phyloP scores from a whole-genome alignment of 345 rosid species.

The Carallia brachiata region DNA sequence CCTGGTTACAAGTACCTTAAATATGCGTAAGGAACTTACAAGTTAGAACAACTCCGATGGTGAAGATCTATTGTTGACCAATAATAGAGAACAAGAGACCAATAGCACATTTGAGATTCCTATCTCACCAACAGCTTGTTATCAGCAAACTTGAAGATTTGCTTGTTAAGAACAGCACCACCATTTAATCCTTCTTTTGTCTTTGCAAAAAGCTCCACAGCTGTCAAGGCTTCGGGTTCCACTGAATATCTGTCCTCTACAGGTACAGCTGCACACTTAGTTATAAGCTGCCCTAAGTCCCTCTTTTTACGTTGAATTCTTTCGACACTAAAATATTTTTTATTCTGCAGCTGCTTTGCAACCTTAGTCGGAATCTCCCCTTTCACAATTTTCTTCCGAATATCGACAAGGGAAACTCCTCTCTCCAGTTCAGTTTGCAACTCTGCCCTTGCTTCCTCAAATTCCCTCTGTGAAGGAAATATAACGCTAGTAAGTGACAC shows the following conservation, averaged over 20 bases:
- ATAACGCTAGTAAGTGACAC: conserved; percentile 11
- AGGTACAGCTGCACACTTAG: conserved; percentile 43
- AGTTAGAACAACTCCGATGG: conserved; percentile 15
- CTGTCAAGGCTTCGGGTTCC: conserved; percentile 55
- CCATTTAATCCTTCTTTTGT: conserved; percentile 54
- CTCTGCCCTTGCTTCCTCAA: conserved; percentile 67
- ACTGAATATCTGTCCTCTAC: conserved; percentile 30
- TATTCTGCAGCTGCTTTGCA: conserved; percentile 35
- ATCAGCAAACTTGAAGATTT: conserved; percentile 64
- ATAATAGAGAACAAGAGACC: conserved; percentile 4
- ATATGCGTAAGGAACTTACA: conserved; percentile 13
- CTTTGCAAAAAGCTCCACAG: conserved; percentile 61
- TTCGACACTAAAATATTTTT: conserved; percentile 39
- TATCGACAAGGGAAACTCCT: conserved; percentile 56
- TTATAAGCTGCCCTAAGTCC: conserved; percentile 64
- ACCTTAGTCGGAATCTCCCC: conserved; percentile 50
- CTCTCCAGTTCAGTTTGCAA: conserved; percentile 54
- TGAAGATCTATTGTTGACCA: conserved; percentile 1
- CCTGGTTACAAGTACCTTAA: conserved; percentile 76
- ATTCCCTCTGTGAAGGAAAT: conserved; percentile 47
- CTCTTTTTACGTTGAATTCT: conserved; percentile 76
- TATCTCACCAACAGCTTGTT: conserved; percentile 74
- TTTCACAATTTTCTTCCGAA: conserved; percentile 48
- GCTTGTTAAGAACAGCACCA: conserved; percentile 52
- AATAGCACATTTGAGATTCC: conserved; percentile 2